Conservation (phyloP, 2,329 filamentous ascomycete species). For the Sarocladium brachiariae region DNA sequence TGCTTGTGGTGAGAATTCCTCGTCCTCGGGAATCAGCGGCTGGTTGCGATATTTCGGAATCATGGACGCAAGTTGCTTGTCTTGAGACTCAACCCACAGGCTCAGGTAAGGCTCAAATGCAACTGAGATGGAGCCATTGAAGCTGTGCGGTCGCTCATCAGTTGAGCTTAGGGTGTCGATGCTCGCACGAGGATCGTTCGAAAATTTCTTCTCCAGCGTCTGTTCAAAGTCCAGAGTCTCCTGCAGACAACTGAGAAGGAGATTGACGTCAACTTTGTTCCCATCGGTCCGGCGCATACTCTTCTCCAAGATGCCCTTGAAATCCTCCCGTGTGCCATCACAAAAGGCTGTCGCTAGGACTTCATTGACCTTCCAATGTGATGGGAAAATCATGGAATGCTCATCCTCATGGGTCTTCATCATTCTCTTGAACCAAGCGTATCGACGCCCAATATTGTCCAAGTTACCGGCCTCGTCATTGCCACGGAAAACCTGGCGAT, state of each 20-base stretch:
- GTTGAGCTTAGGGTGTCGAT: conserved; percentile 82
- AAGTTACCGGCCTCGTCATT: conserved; percentile 94
- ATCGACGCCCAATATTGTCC: conserved; percentile 92
- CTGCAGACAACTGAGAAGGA: conserved; percentile 82
- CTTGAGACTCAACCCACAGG: conserved; percentile 94
- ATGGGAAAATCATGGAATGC: conserved; percentile 79
- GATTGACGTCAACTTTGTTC: conserved; percentile 78
- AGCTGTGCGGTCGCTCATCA: conserved; percentile 68
- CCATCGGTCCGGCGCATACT: conserved; percentile 75
- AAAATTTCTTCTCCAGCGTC: conserved; percentile 76
- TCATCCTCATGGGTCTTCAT: conserved; percentile 94
- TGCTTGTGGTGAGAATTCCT: conserved; percentile 85
- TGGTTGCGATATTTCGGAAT: conserved; percentile 85
- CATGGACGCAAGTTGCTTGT: conserved; percentile 75
- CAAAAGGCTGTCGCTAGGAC: conserved; percentile 87
- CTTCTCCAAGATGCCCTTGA: conserved; percentile 83
- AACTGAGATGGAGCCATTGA: conserved; percentile 87
- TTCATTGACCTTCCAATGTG: conserved; percentile 85
- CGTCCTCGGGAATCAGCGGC: conserved; percentile 71
- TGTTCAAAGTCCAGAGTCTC: conserved; percentile 98
- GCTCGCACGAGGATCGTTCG: conserved; percentile 65
- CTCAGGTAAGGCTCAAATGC: conserved; percentile 97
- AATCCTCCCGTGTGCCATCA: conserved; percentile 91
- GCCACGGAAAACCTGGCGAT: conserved; percentile 88
- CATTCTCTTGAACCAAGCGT: conserved; percentile 95